Base-by-base conservation (phyloP, 164 flowering plant genomes). In the Cinnamomum chago region DNA sequence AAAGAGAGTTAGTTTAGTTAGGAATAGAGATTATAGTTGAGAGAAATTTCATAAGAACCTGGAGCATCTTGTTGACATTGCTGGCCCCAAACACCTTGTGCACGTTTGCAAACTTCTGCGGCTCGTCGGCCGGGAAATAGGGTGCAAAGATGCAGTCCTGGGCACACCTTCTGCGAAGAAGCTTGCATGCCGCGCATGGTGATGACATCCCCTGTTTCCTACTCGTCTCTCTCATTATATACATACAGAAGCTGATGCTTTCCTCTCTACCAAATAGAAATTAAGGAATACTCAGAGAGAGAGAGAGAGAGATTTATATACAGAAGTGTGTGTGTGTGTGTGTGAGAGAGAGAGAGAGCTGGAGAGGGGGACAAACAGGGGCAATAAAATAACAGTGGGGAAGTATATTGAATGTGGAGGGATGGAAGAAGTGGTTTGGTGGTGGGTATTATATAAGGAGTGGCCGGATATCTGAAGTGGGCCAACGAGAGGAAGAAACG, bases 1-100 rank as follows among this genome's bases (percentile, higher is more conserved):
- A 9, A 40, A 40, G 10, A 40, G 47, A 11, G 47, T 40, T 40
- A 40, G 47, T 40, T 40, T 40, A 40, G 47, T 40, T 40, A 40
- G 47, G 47, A 40, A 40, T 40, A 40, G 47, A 40, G 47, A 9
- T 40, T 40, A 40, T 40, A 40, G 10, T 6, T 40, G 0, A 35
- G 47, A 40, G 47, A 40, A 40, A 40, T 5, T 40, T 40, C 47
- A 40, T 40, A 60, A 55, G 23, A 72, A 91, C 97, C 93, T 92
- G 97, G 24, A 92, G 76, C 93, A 90, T 89, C 81, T 92, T 92
- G 91, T 89, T 92, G 81, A 92, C 95, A 84, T 92, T 92, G 84
- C 97, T 92, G 50, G 97, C 97, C 24, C 97, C 97, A 71, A 92
- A 92, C 24, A 92, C 97, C 83, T 88, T 89, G 79, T 92, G 97